Base-by-base conservation (phyloP, 2,329 filamentous ascomycete species). In the Colletotrichum cuscutae region DNA sequence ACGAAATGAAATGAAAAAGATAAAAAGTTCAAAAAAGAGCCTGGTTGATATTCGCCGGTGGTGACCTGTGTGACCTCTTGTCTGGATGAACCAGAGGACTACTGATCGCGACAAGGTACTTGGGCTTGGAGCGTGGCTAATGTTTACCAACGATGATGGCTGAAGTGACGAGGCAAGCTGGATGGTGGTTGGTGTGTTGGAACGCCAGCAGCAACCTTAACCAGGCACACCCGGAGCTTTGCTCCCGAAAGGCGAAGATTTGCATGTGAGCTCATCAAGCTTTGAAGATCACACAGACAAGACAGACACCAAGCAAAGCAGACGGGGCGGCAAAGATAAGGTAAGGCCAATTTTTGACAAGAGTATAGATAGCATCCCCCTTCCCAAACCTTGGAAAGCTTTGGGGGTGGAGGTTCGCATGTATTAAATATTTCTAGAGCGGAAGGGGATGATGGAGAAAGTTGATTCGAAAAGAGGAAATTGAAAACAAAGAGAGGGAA, bases 191-290 rank as follows among this genome's bases (percentile, higher is more conserved):
- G 69, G 53, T 52, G 59, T 46, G 46, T 49, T 52, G 30, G 49
- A 70, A 72, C 42, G 70, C 70, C 46, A 69, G 30, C 56, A 49
- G 61, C 66, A 72, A 72, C 67, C 66, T 70, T 70, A 57, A 54
- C 59, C 65, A 63, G 42, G 59, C 63, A 70, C 26, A 65, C 54
- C 53, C 66, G 66, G 70, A 70, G 66, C 60, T 65, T 70, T 60
- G 66, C 70, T 65, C 66, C 66, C 28, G 32, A 60, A 54, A 65
- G 70, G 66, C 28, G 66, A 72, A 72, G 70, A 72, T 72, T 72
- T 72, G 70, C 70, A 72, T 72, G 70, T 72, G 70, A 72, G 70
- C 60, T 72, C 70, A 72, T 70, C 61, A 64, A 72, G 66, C 28
- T 70, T 61, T 61, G 66, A 72, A 70, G 70, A 65, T 72, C 61